Percentiles rank a stretch among this genome's conserved stretches.
These are phyloP conservation scores for Dactylellina drechsleri DNA, from an alignment of 2,329 filamentous ascomycete species.

Conservation along the genomic window DNA sequence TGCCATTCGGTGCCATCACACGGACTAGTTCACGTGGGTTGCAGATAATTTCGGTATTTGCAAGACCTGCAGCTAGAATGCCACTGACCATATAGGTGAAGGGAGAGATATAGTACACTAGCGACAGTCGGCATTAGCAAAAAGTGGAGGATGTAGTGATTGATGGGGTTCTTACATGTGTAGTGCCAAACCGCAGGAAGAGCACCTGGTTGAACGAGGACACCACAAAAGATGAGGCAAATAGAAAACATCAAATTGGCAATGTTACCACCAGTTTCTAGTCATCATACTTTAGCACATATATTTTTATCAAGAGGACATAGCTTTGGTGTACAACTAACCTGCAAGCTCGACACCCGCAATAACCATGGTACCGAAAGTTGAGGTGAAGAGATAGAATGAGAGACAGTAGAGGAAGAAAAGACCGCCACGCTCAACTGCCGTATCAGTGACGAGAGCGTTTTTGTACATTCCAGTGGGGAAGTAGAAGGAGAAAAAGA, in stretches of 20 bases:
- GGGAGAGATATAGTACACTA: slow-evolving; percentile 67
- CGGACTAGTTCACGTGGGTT: slow-evolving; percentile 74
- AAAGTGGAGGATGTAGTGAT: background rate
- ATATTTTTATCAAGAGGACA: background rate
- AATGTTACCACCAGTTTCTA: slow-evolving; percentile 76
- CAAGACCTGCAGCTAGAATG: slow-evolving; percentile 76
- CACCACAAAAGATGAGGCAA: slow-evolving; percentile 59
- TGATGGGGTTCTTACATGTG: slow-evolving; percentile 60
- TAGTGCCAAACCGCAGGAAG: slow-evolving; percentile 83
- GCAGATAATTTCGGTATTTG: slow-evolving; percentile 74
- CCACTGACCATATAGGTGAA: slow-evolving; percentile 83
- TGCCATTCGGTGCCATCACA: slow-evolving; percentile 71
- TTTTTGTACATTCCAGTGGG: slow-evolving; percentile 81
- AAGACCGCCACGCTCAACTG: slow-evolving; percentile 76
- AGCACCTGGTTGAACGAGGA: slow-evolving; percentile 65
- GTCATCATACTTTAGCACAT: background rate
- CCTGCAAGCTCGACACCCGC: slow-evolving; percentile 79
- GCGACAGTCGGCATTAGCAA: background rate
- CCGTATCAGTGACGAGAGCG: slow-evolving; percentile 70
- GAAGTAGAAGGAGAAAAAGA: slow-evolving; percentile 85
- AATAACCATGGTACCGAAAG: slow-evolving; percentile 82
- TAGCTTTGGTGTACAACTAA: slow-evolving; percentile 59
- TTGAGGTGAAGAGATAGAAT: slow-evolving; percentile 83
- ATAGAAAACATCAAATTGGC: slow-evolving; percentile 64
- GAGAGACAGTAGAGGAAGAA: slow-evolving; percentile 80